phyloP scores from a whole-genome alignment of 768 basidiomycete species.

The Kwoniella pini region DNA sequence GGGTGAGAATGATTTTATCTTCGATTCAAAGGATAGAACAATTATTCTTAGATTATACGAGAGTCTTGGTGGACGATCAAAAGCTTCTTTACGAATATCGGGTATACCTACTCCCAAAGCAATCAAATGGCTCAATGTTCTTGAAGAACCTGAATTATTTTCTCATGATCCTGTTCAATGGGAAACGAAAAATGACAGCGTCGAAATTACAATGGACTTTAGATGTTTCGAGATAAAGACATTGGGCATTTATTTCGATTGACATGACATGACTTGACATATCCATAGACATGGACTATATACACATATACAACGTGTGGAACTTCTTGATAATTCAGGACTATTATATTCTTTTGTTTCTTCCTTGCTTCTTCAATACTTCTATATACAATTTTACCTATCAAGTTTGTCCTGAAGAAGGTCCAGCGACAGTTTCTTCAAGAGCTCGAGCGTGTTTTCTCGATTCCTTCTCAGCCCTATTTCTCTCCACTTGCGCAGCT shows the following conservation, averaged over 20 bases:
- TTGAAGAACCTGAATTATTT: conserved; percentile 66
- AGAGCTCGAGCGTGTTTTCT: not conserved
- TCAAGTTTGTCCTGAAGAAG: not conserved
- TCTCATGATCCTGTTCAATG: conserved; percentile 16
- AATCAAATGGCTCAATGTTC: conserved; percentile 72
- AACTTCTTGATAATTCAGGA: too few relatives aligned
- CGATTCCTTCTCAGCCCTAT: not conserved
- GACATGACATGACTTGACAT: not conserved
- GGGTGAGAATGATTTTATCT: conserved; percentile 10
- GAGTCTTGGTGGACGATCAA: conserved; percentile 82
- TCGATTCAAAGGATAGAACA: conserved; percentile 61
- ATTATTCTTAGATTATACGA: conserved; percentile 84
- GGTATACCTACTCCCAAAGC: conserved; percentile 36
- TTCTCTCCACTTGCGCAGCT: not conserved
- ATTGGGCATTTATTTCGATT: conserved; percentile 1
- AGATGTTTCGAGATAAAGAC: conserved; percentile 74
- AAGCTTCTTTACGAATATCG: conserved; percentile 64
- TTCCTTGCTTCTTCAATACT: too few relatives aligned
- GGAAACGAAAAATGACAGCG: not conserved
- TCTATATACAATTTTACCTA: too few relatives aligned
- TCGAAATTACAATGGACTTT: conserved; percentile 61
- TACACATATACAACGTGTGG: not conserved
- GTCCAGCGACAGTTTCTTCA: not conserved
- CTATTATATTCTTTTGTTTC: too few relatives aligned
- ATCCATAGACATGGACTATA: not conserved